Evolutionary conservation across 2,329 filamentous ascomycete genomes (phyloP).

Genomic region (Sphaerulina musiva): DNA sequence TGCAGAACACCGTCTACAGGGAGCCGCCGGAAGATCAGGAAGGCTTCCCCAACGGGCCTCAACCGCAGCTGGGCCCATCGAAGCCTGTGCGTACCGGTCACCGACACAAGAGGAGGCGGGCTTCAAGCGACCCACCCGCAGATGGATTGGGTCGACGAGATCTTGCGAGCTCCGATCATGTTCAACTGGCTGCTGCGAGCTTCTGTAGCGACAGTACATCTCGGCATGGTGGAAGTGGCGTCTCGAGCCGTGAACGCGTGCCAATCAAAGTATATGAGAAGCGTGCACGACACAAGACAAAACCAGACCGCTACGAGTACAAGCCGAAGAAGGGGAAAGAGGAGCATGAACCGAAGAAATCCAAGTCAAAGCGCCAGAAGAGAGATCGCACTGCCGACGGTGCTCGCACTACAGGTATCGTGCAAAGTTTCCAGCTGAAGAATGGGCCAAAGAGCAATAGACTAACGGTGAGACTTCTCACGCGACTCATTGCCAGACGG

Average conservation of each 20-base stretch:
- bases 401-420: constrained; percentile 33
- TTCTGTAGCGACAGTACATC: constrained; percentile 8
- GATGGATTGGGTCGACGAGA: neutral
- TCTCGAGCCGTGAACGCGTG: neutral
- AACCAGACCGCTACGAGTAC: constrained; percentile 41
- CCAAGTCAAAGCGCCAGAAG: constrained; percentile 30
- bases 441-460: constrained; percentile 40
- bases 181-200: constrained; percentile 1
- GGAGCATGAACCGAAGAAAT: constrained; percentile 20
- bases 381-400: constrained; percentile 35
- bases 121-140: constrained; percentile 31
- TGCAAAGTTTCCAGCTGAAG: constrained; percentile 42
- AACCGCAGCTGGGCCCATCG: constrained; percentile 20
- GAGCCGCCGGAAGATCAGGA: constrained; percentile 28
- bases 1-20: constrained; percentile 37
- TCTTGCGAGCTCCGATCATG: constrained; percentile 12
- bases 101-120: constrained; percentile 31
- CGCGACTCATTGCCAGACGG: neutral
- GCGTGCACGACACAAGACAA: constrained; percentile 43
- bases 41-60: constrained; percentile 23
- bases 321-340: constrained; percentile 31
- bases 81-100: constrained; percentile 18
- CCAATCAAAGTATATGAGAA: constrained; percentile 35
- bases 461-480: constrained; percentile 38
- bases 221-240: neutral